Conservation (phyloP, 1,139 yeast genomes). For the Saccharomyces hybrid region DNA sequence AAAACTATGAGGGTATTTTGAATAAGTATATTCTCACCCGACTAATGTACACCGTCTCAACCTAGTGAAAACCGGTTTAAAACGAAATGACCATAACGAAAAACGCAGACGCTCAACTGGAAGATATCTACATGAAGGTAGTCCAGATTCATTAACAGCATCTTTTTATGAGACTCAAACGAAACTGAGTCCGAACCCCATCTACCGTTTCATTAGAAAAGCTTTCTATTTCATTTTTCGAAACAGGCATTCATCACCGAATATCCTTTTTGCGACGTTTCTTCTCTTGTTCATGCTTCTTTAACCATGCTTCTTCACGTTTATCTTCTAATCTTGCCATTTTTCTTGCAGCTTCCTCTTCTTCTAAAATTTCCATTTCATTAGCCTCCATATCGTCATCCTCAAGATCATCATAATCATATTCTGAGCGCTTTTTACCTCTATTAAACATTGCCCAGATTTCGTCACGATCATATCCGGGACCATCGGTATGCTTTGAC, state of each 20-base stretch:
- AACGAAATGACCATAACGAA: neutral
- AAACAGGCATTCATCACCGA: neutral
- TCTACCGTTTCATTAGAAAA: neutral
- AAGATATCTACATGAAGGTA: neutral
- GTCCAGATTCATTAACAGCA: neutral
- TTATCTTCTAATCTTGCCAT: slow-evolving; percentile 61
- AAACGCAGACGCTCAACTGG: neutral
- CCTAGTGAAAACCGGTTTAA: neutral
- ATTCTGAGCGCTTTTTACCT: slow-evolving; percentile 46
- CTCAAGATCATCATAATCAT: slow-evolving; percentile 41
- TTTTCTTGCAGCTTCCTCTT: slow-evolving; percentile 59
- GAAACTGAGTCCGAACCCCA: neutral
- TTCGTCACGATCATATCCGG: slow-evolving; percentile 69
- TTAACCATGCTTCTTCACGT: slow-evolving; percentile 46
- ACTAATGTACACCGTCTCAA: neutral
- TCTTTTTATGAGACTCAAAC: neutral
- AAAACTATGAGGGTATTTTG: neutral
- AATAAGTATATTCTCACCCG: neutral
- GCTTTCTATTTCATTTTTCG: neutral
- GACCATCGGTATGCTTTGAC: slow-evolving; percentile 21
- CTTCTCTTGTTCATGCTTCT: slow-evolving; percentile 41
- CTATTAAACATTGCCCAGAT: slow-evolving; percentile 80
- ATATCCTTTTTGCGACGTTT: slow-evolving; percentile 12
- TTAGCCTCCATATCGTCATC: slow-evolving; percentile 90
- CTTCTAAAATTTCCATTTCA: slow-evolving; percentile 77